These are phyloP conservation scores for Cercospora sp. DNA, from an alignment of 2,329 filamentous ascomycete genomes.

Conservation along the genomic window DNA sequence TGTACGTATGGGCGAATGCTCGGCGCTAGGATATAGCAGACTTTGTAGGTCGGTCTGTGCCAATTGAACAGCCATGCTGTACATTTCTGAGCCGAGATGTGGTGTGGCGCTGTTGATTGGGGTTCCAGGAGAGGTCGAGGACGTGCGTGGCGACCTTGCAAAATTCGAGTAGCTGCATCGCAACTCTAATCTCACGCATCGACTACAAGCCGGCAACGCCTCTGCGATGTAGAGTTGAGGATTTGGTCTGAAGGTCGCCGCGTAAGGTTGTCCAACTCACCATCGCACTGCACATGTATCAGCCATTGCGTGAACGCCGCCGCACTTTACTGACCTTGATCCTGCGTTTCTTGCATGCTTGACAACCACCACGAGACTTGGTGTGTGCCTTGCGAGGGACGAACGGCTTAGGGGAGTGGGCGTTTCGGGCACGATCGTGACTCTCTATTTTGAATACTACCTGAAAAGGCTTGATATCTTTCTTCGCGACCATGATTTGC, in stretches of 20 bases:
- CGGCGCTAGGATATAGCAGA: background rate
- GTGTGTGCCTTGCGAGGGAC: slow-evolving; percentile 14
- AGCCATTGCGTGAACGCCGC: background rate
- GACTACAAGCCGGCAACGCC: background rate
- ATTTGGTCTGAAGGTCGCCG: background rate
- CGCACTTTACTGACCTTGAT: slow-evolving; percentile 6
- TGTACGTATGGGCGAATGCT: no score
- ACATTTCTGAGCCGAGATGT: background rate
- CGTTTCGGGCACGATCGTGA: background rate
- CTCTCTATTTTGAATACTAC: slow-evolving; percentile 10
- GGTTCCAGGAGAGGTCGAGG: background rate
- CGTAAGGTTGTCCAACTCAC: background rate
- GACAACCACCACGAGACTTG: slow-evolving; percentile 16
- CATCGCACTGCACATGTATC: background rate
- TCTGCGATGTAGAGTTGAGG: background rate
- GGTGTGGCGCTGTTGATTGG: background rate
- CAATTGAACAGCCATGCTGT: background rate
- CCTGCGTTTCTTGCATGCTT: slow-evolving; percentile 13
- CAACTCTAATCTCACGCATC: background rate
- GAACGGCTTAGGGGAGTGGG: background rate
- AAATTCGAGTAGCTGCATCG: background rate
- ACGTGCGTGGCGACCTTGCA: background rate
- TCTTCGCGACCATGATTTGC: slow-evolving; percentile 1
- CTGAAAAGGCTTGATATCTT: slow-evolving; percentile 8
- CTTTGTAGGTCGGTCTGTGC: background rate